Evolutionary conservation across 192 early-diverging fungal species (phyloP).

Genomic region (Umbelopsis vinacea): DNA sequence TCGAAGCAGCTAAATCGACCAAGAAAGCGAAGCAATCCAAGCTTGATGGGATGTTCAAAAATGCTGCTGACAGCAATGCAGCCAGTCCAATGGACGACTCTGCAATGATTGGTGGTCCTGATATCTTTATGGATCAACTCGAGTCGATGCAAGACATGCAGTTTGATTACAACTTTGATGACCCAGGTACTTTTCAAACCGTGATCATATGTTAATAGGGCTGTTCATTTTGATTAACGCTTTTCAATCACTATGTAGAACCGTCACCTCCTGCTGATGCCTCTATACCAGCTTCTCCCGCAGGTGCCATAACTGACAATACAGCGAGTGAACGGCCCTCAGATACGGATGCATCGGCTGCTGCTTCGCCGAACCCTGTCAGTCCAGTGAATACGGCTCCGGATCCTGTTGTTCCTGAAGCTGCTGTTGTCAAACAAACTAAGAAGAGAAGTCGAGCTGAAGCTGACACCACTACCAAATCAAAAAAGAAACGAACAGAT

Average conservation of each 20-base stretch:
- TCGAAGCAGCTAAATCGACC: not conserved
- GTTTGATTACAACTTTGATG: slow-evolving; percentile 19
- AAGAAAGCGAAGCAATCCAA: slow-evolving; percentile 6
- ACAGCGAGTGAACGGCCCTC: not conserved
- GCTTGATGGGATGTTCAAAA: slow-evolving; percentile 1
- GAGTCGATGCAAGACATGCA: slow-evolving; percentile 13
- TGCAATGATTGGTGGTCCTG: not conserved
- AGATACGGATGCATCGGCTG: not conserved
- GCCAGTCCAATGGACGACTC: not conserved
- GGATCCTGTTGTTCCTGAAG: not conserved
- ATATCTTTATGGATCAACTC: slow-evolving; percentile 10
- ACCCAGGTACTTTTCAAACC: not conserved
- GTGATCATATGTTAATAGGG: not conserved
- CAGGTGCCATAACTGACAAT: not conserved
- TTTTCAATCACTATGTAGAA: not conserved
- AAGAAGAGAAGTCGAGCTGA: slow-evolving; percentile 3
- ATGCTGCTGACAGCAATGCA: not conserved
- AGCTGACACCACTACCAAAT: not conserved
- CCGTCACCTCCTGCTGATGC: not conserved
- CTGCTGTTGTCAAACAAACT: not conserved
- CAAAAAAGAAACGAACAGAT: slow-evolving; percentile 5
- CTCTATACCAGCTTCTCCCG: not conserved
- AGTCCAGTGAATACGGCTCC: too few species aligned
- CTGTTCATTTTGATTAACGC: not conserved
- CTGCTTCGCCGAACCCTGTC: not conserved